Evolutionary conservation across 352 stramenopile species (phyloP).

Genomic region (Globisporangium sylvaticum): DNA sequence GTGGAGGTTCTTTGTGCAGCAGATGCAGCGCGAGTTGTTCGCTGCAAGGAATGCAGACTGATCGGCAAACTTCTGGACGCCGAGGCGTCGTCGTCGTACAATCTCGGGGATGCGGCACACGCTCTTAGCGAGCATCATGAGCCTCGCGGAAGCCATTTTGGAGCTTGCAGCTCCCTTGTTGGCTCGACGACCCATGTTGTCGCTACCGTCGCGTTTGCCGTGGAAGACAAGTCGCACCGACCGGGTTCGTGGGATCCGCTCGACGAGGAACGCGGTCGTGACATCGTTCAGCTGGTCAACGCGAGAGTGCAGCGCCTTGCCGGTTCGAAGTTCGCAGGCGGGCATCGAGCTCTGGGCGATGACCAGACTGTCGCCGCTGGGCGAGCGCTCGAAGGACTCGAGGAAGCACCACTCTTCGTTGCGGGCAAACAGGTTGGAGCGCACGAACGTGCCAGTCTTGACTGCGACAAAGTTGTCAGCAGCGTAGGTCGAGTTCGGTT

Average conservation of each 20-base stretch:
- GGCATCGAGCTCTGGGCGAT: background rate
- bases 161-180: constrained; percentile 1
- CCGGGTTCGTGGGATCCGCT: constrained; percentile 29
- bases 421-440: constrained; percentile 30
- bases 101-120: constrained; percentile 35
- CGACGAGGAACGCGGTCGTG: constrained; percentile 26
- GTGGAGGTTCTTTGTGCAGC: constrained; percentile 46
- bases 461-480: constrained; percentile 10
- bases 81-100: constrained; percentile 51
- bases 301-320: constrained; percentile 32
- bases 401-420: constrained; percentile 44
- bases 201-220: constrained; percentile 17
- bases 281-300: constrained; percentile 35
- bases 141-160: background rate
- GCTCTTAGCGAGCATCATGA: constrained; percentile 36
- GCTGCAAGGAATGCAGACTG: constrained; percentile 26
- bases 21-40: constrained; percentile 51
- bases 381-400: constrained; percentile 21
- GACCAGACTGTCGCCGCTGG: background rate
- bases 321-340: constrained; percentile 19
- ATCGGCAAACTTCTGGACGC: constrained; percentile 51
- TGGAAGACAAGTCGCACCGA: constrained; percentile 42
- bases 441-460: constrained; percentile 34
- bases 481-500: background rate
- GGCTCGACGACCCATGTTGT: background rate